Base-by-base conservation (phyloP, 2,329 filamentous ascomycete species). In the Aureobasidium melanogenum region DNA sequence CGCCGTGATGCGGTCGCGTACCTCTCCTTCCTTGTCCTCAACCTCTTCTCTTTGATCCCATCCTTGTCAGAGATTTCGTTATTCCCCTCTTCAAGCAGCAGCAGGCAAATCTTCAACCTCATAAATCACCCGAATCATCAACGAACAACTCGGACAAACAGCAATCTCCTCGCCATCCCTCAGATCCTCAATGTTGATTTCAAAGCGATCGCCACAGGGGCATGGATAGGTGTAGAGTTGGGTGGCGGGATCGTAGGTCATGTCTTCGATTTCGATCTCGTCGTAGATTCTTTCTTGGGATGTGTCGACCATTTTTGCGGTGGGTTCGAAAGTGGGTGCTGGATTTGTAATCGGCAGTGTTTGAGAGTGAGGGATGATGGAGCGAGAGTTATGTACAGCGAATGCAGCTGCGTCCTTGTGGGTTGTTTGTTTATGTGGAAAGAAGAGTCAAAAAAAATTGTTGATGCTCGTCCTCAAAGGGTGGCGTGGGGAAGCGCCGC, bases 201-300 rank as follows among this genome's bases (percentile, higher is more conserved):
- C 89, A 78, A 99, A 99, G 63, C 89, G 85, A 77, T 99, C 94
- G 78, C 94, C 94, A 76, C 94, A 99, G 1, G 94, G 94, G 74
- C 94, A 99, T 15, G 94, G 94, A 74, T 96, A 96, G 77, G 93
- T 88, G 79, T 96, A 99, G 68, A 96, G 87, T 74, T 96, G 88
- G 43, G 91, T 82, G 4, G 82, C 80, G 50, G 85, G 78, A 75
- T 97, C 91, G 74, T 84, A 97, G 70, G 89, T 94, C 91, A 97
- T 96, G 76, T 99, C 94, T 67, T 71, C 44, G 15, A 47, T 47
- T 5, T 47, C 44, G 7, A 47, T 47, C 15, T 47, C 44, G 24
- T 47, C 44, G 44, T 47, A 47, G 24, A 47, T 47, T 17, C 44
- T 17, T 28, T 15, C 44, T 47, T 47, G 12, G 2, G 44, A 63